A percentile compares a stretch with the other conserved stretches of the same genome.
phyloP scores from a whole-genome alignment of 2,329 filamentous ascomycete species.

The Fonsecaea pedrosoi region DNA sequence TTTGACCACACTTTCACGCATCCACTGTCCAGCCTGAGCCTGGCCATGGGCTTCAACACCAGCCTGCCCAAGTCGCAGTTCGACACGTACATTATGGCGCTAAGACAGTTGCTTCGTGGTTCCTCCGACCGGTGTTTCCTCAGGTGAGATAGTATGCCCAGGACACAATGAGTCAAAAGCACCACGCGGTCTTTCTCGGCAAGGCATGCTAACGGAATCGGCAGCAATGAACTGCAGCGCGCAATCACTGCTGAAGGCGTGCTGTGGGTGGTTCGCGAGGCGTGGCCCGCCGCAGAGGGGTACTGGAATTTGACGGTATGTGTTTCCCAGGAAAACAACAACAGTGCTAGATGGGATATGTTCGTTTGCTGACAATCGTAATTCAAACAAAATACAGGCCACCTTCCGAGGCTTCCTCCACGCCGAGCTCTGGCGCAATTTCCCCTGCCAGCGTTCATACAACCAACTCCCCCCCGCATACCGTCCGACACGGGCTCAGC shows the following conservation, averaged over 20 bases:
- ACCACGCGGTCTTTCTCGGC: neutral
- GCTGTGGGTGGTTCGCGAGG: conserved; percentile 30
- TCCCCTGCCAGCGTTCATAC: conserved; percentile 36
- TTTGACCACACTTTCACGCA: conserved; percentile 19
- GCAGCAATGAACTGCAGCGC: conserved; percentile 14
- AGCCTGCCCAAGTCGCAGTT: conserved; percentile 18
- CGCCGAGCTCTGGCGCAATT: conserved; percentile 31
- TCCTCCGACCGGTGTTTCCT: conserved; percentile 10
- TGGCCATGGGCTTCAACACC: conserved; percentile 26
- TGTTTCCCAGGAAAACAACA: neutral
- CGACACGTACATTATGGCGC: conserved; percentile 24
- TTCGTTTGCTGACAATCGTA: neutral
- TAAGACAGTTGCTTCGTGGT: conserved; percentile 19
- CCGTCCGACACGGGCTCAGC: conserved; percentile 59
- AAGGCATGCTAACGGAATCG: neutral
- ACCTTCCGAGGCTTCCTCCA: conserved; percentile 29
- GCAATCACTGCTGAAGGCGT: conserved; percentile 26
- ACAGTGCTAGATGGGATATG: too few relatives aligned
- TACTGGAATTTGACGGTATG: conserved; percentile 31
- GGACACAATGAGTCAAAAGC: neutral
- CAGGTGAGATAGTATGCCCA: conserved; percentile 6
- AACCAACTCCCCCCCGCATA: conserved; percentile 55
- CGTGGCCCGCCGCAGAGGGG: conserved; percentile 29
- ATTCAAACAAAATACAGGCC: conserved; percentile 4
- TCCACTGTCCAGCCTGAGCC: conserved; percentile 12